phyloP scores from a whole-genome alignment of 2,329 filamentous ascomycete species.

The Fusarium paranaense region DNA sequence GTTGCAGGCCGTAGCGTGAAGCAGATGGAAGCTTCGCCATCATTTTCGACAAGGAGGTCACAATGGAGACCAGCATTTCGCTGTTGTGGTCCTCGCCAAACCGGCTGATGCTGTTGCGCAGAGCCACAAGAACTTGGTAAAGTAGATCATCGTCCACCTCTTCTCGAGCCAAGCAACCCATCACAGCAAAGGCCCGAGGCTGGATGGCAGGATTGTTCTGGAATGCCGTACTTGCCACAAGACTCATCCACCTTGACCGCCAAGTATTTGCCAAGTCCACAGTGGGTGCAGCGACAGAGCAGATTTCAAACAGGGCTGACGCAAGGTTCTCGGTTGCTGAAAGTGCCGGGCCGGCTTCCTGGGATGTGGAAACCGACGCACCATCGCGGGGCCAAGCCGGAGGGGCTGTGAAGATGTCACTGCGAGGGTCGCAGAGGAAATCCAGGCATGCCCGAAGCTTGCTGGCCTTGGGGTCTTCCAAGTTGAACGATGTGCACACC shows the following conservation, averaged over 20 bases:
- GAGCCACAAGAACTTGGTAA: constrained; percentile 76
- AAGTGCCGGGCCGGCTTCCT: constrained; percentile 65
- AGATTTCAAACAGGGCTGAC: constrained; percentile 72
- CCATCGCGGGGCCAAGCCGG: constrained; percentile 61
- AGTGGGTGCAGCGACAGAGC: constrained; percentile 71
- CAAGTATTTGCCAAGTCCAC: constrained; percentile 75
- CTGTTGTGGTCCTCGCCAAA: constrained; percentile 73
- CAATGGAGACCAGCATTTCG: constrained; percentile 76
- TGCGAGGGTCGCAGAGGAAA: constrained; percentile 68
- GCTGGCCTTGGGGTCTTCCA: constrained; percentile 69
- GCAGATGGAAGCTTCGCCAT: constrained; percentile 75
- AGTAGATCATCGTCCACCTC: constrained; percentile 78
- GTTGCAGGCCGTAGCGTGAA: constrained; percentile 75
- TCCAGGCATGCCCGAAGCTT: constrained; percentile 68
- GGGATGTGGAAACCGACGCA: constrained; percentile 64
- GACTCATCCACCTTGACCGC: constrained; percentile 79
- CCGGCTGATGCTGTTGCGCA: constrained; percentile 73
- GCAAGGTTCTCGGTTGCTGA: constrained; percentile 71
- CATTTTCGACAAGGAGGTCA: constrained; percentile 77
- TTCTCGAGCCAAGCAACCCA: constrained; percentile 77
- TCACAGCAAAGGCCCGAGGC: constrained; percentile 75
- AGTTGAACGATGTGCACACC: constrained; percentile 72
- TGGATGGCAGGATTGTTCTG: constrained; percentile 80
- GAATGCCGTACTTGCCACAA: constrained; percentile 78
- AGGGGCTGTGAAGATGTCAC: constrained; percentile 67